phyloP scores from a whole-genome alignment of 1,284 basidiomycete genomes.

The Thecaphora thlaspeos region DNA sequence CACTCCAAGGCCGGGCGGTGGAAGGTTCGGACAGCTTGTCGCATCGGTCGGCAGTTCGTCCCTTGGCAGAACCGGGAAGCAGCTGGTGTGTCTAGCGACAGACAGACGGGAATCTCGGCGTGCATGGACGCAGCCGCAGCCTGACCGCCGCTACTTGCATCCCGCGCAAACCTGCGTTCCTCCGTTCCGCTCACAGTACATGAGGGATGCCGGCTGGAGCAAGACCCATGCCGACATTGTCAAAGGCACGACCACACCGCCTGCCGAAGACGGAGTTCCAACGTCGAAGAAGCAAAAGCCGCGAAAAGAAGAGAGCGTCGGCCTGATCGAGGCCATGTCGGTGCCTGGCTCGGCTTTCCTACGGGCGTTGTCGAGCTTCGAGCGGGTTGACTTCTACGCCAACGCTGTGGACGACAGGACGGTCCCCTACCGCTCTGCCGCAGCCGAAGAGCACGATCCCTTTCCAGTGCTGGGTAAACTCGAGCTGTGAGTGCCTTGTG shows the following conservation, averaged over 20 bases:
- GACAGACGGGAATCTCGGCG: slow-evolving; percentile 3
- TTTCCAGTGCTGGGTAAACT: slow-evolving; percentile 14
- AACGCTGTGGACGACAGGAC: slow-evolving; percentile 64
- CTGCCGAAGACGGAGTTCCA: neutral
- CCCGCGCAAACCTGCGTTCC: too few relatives aligned
- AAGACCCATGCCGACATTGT: neutral
- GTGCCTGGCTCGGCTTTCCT: slow-evolving; percentile 71
- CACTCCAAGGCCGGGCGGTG: slow-evolving; percentile 58
- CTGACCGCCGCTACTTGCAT: too few relatives aligned
- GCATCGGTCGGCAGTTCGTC: slow-evolving; percentile 69
- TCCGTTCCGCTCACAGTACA: slow-evolving; percentile 5
- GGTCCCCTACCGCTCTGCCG: slow-evolving; percentile 45
- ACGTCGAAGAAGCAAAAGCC: neutral
- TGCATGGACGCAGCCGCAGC: too few relatives aligned
- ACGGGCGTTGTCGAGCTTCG: slow-evolving; percentile 71
- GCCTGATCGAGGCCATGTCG: slow-evolving; percentile 36
- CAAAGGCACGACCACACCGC: neutral
- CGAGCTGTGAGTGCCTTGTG: slow-evolving; percentile 2
- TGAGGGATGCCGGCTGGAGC: slow-evolving; percentile 31
- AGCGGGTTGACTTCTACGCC: slow-evolving; percentile 75
- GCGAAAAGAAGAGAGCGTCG: slow-evolving; percentile 1
- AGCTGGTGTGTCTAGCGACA: slow-evolving; percentile 61
- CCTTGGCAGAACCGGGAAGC: slow-evolving; percentile 79
- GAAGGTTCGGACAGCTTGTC: slow-evolving; percentile 66
- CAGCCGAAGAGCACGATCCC: slow-evolving; percentile 30